Base-by-base conservation (phyloP, 805 yeast species). In the Nakazawaea ambrosiae region DNA sequence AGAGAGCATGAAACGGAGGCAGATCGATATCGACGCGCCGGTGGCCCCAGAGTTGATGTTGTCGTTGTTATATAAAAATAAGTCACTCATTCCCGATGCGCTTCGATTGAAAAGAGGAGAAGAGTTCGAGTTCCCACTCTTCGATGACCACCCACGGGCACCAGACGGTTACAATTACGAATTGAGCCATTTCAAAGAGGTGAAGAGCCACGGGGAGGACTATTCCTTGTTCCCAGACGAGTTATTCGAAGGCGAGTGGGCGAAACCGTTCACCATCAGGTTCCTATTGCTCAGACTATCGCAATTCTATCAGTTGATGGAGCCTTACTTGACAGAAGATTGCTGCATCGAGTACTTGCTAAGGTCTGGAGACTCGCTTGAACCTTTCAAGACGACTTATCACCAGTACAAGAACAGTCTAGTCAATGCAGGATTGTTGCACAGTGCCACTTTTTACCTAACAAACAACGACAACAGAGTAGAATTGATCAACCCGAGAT, bases 221-320 rank as follows among this genome's bases (percentile, higher is more conserved):
- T 36, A 26, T 16, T 3, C 17, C 12, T 24, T 32, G 20, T 23
- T 42, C 3, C 39, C 58, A 24, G 30, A 39, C 2, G 54, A 55
- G 2, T 57, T 70, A 16, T 51, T 67, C 16, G 45, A 32, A 9
- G 36, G 33, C 4, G 40, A 49, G 2, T 81, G 88, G 88, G 49
- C 55, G 33, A 58, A 37, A 2, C 75, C 83, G 1, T 63, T 77
- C 15, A 79, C 88, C 0, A 51, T 76, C 16, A 54, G 75, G 36
- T 72, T 72, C 44, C 63, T 82, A 40, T 72, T 82, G 0, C 69
- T 72, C 1, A 59, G 86, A 39, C 49, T 70, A 8, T 62, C 78
- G 2, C 81, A 77, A 45, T 47, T 73, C 14, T 64, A 61, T 42
- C 35, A 49, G 4, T 36, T 65, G 3, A 43, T 72, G 17, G 51